A percentile compares a stretch with the other conserved stretches of the same genome.
Conservation (phyloP, 495 filamentous ascomycete genomes). For the Hypoxylon cercidicola region DNA sequence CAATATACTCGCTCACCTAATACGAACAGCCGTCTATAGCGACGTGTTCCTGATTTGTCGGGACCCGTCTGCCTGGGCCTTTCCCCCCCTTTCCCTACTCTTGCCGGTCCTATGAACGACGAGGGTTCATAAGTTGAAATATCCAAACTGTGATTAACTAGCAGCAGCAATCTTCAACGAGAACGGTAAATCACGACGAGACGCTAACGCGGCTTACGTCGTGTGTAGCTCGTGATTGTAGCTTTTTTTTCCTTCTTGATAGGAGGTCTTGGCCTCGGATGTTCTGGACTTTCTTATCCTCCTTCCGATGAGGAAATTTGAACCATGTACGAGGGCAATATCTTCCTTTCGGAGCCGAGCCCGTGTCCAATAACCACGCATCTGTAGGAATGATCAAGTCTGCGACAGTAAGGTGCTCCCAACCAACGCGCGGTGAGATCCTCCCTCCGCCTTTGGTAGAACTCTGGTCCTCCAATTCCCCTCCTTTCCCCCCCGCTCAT, state of each 20-base stretch:
- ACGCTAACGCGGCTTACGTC: slow-evolving; percentile 4
- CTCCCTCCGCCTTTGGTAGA: slow-evolving; percentile 10
- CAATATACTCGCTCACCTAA: slow-evolving; percentile 38
- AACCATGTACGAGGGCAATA: slow-evolving; percentile 1
- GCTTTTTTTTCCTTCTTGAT: background rate
- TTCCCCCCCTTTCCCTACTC: slow-evolving; percentile 16
- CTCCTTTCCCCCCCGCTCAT: slow-evolving; percentile 29
- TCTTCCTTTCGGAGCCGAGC: background rate
- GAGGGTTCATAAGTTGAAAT: slow-evolving; percentile 28
- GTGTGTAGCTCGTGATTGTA: background rate
- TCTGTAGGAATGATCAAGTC: slow-evolving; percentile 11
- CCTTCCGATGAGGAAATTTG: slow-evolving; percentile 1
- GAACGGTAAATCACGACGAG: slow-evolving; percentile 5
- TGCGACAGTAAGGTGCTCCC: slow-evolving; percentile 15
- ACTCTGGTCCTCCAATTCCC: slow-evolving; percentile 19
- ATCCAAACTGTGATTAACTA: slow-evolving; percentile 13
- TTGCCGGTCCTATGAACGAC: slow-evolving; percentile 11
- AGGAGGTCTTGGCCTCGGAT: too few relatives aligned
- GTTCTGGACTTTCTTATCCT: too few relatives aligned
- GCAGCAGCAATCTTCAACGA: slow-evolving; percentile 12
- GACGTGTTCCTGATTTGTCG: slow-evolving; percentile 40
- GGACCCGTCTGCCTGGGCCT: slow-evolving; percentile 29
- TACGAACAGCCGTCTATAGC: slow-evolving; percentile 25
- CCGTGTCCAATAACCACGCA: slow-evolving; percentile 13
- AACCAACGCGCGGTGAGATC: slow-evolving; percentile 19